phyloP scores from a whole-genome alignment of 2,329 filamentous ascomycete species.

The Fusarium pseudocircinatum region DNA sequence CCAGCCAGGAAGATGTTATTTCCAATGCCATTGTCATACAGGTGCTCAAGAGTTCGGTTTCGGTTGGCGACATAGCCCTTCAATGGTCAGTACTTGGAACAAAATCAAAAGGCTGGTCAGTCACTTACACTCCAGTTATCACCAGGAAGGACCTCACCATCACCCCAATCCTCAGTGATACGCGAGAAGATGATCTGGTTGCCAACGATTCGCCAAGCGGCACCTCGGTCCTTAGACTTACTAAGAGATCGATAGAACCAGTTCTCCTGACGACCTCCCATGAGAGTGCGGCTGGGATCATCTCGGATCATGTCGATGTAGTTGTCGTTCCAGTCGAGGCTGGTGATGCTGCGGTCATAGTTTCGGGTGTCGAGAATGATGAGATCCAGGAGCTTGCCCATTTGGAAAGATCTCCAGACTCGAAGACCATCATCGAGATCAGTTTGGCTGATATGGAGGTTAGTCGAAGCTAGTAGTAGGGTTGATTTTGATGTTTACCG shows the following conservation, averaged over 20 bases:
- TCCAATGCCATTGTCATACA: slow-evolving; percentile 73
- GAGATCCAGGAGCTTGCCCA: slow-evolving; percentile 73
- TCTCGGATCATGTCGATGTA: slow-evolving; percentile 61
- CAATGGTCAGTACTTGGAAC: not conserved
- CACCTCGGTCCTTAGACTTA: slow-evolving; percentile 68
- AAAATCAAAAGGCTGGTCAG: rapidly evolving
- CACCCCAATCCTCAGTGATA: slow-evolving; percentile 49
- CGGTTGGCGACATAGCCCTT: slow-evolving; percentile 73
- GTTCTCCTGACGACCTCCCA: slow-evolving; percentile 77
- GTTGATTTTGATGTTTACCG: slow-evolving; percentile 52
- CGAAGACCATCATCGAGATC: slow-evolving; percentile 72
- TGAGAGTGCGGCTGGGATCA: slow-evolving; percentile 73
- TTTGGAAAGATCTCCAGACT: slow-evolving; percentile 73
- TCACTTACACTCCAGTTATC: slow-evolving; percentile 47
- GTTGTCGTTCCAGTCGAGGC: slow-evolving; percentile 38
- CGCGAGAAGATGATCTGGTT: slow-evolving; percentile 76
- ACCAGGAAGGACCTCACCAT: slow-evolving; percentile 39
- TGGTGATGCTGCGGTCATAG: slow-evolving; percentile 73
- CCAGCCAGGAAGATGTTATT: slow-evolving; percentile 80
- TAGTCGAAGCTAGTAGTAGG: not conserved
- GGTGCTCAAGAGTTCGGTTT: slow-evolving; percentile 73
- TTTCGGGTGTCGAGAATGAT: slow-evolving; percentile 76
- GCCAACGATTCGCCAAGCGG: slow-evolving; percentile 76
- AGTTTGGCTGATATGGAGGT: slow-evolving; percentile 12
- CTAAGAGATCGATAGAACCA: slow-evolving; percentile 75